phyloP scores from a whole-genome alignment of 768 basidiomycete genomes.

The Gloeostereum incarnatum region DNA sequence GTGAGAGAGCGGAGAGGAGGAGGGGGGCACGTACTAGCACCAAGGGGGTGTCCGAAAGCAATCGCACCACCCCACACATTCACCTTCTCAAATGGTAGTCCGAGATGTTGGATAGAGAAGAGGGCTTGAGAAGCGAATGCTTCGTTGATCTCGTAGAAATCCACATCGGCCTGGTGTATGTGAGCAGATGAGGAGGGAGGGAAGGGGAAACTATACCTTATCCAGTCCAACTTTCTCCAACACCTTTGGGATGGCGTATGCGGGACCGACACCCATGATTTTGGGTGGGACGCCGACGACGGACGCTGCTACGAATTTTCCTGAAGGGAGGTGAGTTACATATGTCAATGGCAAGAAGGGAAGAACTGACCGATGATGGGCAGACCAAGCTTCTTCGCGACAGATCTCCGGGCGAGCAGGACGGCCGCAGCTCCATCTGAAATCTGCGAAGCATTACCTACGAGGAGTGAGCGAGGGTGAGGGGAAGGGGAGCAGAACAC shows the following conservation, averaged over 20 bases:
- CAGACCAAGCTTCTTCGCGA: constrained; percentile 76
- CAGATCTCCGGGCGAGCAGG: constrained; percentile 69
- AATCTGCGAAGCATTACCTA: constrained; percentile 84
- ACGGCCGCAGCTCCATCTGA: constrained; percentile 93
- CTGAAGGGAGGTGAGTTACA: no score
- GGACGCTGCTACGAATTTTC: constrained; percentile 68
- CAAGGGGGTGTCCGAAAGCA: constrained; percentile 83
- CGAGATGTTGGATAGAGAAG: constrained; percentile 59
- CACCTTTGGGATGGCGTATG: constrained; percentile 74
- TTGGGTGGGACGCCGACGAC: constrained; percentile 77
- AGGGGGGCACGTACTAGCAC: constrained; percentile 50
- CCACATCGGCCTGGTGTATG: constrained; percentile 69
- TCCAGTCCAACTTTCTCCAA: constrained; percentile 59
- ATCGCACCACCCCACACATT: constrained; percentile 87
- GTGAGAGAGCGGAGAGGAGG: constrained; percentile 5
- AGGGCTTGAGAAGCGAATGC: constrained; percentile 83
- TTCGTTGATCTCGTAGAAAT: constrained; percentile 91
- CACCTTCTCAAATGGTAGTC: constrained; percentile 69
- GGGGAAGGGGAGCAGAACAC: no score
- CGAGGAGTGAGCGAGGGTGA: no score
- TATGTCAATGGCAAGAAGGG: no score
- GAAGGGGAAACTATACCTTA: no score
- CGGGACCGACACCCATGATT: constrained; percentile 90
- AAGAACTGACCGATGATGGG: constrained; percentile 78
- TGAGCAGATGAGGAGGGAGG: no score